phyloP scores from a whole-genome alignment of 192 early-diverging fungal species.

The Haplosporangium gracile region DNA sequence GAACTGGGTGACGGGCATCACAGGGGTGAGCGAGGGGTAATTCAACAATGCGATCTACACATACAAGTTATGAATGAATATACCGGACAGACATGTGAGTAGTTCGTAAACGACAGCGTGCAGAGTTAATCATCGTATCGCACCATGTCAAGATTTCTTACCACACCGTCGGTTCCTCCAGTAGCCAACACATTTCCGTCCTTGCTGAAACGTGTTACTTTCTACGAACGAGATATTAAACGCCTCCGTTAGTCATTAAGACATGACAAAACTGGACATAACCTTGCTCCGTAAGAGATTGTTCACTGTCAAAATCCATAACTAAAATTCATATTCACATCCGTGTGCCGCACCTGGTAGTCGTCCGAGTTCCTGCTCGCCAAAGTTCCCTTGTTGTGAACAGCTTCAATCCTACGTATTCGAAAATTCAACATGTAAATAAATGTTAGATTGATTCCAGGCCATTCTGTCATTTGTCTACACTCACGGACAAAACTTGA shows the following conservation, averaged over 20 bases:
- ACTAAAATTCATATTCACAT: neutral
- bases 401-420: constrained; percentile 50
- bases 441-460: neutral
- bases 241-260: neutral
- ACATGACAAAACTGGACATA: neutral
- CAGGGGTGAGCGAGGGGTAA: constrained; percentile 71
- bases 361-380: constrained; percentile 64
- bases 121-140: neutral
- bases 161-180: constrained; percentile 79
- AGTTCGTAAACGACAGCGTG: neutral
- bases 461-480: neutral
- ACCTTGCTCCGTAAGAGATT: neutral
- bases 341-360: constrained; percentile 62
- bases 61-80: too few relatives aligned
- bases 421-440: neutral
- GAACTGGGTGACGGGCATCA: constrained; percentile 64
- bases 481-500: neutral
- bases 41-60: constrained; percentile 60
- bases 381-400: constrained; percentile 59
- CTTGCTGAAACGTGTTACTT: constrained; percentile 72
- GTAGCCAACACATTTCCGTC: constrained; percentile 76
- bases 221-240: constrained; percentile 42
- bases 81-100: neutral
- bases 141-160: constrained; percentile 18
- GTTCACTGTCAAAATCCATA: neutral